These are phyloP conservation scores for Gastrolobium bilobum DNA, from an alignment of 306 rosid species.

Conservation along the genomic window DNA sequence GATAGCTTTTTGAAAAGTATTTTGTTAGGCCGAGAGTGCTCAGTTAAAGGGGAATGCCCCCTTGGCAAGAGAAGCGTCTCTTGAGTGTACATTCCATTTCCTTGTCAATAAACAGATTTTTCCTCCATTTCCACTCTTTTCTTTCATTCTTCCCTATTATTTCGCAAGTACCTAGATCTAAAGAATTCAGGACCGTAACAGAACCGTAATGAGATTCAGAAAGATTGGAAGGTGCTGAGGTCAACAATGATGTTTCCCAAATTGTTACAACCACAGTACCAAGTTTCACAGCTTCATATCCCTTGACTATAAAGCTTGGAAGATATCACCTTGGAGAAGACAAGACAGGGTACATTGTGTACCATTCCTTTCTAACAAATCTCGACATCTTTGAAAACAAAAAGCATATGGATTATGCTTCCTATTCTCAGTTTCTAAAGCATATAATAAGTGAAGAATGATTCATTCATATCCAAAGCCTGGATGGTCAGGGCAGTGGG, in stretches of 20 bases:
- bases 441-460: constrained; percentile 8
- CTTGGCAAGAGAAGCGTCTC: too few relatives aligned
- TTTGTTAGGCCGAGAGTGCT: too few relatives aligned
- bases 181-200: too few relatives aligned
- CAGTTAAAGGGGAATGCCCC: too few relatives aligned
- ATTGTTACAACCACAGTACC: neutral
- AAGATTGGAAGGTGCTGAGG: constrained; percentile 3
- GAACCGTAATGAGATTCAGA: neutral
- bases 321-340: constrained; percentile 7
- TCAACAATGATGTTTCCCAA: constrained; percentile 6
- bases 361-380: neutral
- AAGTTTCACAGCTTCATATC: constrained; percentile 5
- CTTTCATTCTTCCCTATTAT: too few relatives aligned
- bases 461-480: constrained; percentile 6
- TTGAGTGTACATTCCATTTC: too few relatives aligned
- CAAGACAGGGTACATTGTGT: neutral
- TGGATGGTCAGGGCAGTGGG: neutral
- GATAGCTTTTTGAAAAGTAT: too few relatives aligned
- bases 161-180: too few relatives aligned
- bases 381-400: neutral
- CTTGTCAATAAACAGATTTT: too few relatives aligned
- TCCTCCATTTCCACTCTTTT: too few relatives aligned
- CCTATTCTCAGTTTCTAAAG: constrained; percentile 11
- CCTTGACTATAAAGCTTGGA: constrained; percentile 11
- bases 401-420: neutral